Evolutionary conservation across 371 early-diverging fungal genomes (phyloP).

Genomic region (Chytridium lagenaria): DNA sequence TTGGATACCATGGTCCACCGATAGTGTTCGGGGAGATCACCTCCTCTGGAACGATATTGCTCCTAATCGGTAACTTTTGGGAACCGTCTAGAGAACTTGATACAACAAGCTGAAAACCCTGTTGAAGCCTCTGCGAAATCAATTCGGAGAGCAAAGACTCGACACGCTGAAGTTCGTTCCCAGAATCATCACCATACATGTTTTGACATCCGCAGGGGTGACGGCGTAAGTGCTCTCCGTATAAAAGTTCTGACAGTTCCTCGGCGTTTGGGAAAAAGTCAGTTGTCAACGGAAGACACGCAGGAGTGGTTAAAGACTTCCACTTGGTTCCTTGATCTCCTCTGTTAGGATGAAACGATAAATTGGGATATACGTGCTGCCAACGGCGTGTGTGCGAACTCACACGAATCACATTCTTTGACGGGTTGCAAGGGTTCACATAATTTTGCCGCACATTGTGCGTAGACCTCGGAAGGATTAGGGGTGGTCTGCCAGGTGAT

Average conservation of each 20-base stretch:
- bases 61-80: constrained; percentile 23
- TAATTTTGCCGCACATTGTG: constrained; percentile 30
- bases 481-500: neutral
- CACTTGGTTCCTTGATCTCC: constrained; percentile 56
- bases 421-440: constrained; percentile 78
- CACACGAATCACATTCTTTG: constrained; percentile 63
- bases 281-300: constrained; percentile 90
- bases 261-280: constrained; percentile 83
- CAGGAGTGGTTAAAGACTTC: constrained; percentile 89
- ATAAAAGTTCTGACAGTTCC: constrained; percentile 67
- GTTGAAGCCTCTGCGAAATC: constrained; percentile 87
- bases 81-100: constrained; percentile 31
- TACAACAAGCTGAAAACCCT: constrained; percentile 92
- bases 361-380: constrained; percentile 79
- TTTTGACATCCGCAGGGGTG: constrained; percentile 73
- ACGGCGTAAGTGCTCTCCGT: constrained; percentile 71
- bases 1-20: constrained; percentile 6
- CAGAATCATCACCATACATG: constrained; percentile 53
- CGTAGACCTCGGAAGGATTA: neutral
- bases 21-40: constrained; percentile 3
- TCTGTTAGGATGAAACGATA: constrained; percentile 49
- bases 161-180: constrained; percentile 46
- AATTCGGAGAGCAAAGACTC: constrained; percentile 81
- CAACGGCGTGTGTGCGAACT: constrained; percentile 77
- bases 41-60: constrained; percentile 18